phyloP scores from a whole-genome alignment of 2,329 filamentous ascomycete genomes.

The Ophiocordyceps camponoti-floridani region DNA sequence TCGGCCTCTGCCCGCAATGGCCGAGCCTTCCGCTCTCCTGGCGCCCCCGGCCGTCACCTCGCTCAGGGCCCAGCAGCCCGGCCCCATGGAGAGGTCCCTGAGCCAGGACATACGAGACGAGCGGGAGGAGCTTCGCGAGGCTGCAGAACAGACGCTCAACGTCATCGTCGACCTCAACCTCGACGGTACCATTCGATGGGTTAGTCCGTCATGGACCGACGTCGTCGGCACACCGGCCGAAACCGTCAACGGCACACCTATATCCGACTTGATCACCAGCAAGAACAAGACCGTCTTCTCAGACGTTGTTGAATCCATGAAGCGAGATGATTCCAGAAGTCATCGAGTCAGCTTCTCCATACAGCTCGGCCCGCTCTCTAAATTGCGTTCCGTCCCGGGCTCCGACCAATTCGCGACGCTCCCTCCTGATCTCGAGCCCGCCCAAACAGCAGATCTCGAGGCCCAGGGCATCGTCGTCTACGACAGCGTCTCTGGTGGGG shows the following conservation, averaged over 20 bases:
- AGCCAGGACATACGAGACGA: conserved; percentile 88
- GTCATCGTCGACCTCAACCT: conserved; percentile 89
- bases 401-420: conserved; percentile 13
- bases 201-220: conserved; percentile 89
- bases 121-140: conserved; percentile 82
- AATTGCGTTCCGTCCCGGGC: conserved; percentile 31
- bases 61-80: conserved; percentile 29
- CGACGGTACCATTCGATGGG: conserved; percentile 83
- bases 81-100: conserved; percentile 45
- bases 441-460: conserved; percentile 56
- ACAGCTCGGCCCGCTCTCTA: conserved; percentile 49
- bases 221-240: conserved; percentile 68
- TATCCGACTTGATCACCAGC: conserved; percentile 62
- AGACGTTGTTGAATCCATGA: conserved; percentile 74
- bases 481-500: conserved; percentile 66
- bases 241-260: conserved; percentile 55
- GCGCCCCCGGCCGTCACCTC: conserved; percentile 35
- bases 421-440: conserved; percentile 13
- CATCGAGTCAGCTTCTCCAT: conserved; percentile 74
- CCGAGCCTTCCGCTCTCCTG: conserved; percentile 18
- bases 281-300: conserved; percentile 67
- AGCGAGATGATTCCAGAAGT: conserved; percentile 82
- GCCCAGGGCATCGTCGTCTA: conserved; percentile 98
- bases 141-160: conserved; percentile 90
- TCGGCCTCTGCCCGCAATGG: conserved; percentile 19